These are phyloP conservation scores for Fusarium keratoplasticum DNA, from an alignment of 2,329 filamentous ascomycete genomes.

Conservation along the genomic window DNA sequence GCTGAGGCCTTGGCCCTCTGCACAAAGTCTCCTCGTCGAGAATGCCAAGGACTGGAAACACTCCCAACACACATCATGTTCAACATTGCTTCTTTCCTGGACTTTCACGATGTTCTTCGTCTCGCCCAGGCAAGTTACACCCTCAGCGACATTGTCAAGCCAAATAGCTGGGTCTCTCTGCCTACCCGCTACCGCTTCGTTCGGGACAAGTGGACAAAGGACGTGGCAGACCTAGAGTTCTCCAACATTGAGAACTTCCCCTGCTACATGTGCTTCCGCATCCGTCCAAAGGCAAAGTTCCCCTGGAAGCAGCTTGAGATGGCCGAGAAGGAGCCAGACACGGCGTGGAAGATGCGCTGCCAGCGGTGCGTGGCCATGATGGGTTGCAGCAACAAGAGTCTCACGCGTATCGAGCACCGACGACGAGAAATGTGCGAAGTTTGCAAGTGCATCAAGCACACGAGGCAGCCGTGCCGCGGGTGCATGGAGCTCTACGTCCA, in stretches of 20 bases:
- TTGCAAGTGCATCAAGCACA: constrained; percentile 28
- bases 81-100: constrained; percentile 12
- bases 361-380: constrained; percentile 13
- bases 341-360: constrained; percentile 31
- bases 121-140: constrained; percentile 7
- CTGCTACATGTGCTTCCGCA: constrained; percentile 32
- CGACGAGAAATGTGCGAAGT: constrained; percentile 21
- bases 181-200: constrained; percentile 23
- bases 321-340: background rate
- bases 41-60: constrained; percentile 4
- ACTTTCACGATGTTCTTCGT: constrained; percentile 11
- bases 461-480: constrained; percentile 16
- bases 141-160: constrained; percentile 16
- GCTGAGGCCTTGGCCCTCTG: background rate
- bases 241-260: constrained; percentile 1
- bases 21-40: background rate
- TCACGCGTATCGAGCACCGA: constrained; percentile 10
- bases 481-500: constrained; percentile 33
- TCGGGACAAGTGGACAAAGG: constrained; percentile 18
- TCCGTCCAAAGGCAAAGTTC: constrained; percentile 14
- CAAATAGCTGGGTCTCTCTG: constrained; percentile 20
- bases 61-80: constrained; percentile 26
- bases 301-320: background rate
- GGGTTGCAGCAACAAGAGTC: background rate
- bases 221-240: background rate